Evolutionary conservation across 2,329 filamentous ascomycete genomes (phyloP).

Genomic region (Sclerotinia nivalis): DNA sequence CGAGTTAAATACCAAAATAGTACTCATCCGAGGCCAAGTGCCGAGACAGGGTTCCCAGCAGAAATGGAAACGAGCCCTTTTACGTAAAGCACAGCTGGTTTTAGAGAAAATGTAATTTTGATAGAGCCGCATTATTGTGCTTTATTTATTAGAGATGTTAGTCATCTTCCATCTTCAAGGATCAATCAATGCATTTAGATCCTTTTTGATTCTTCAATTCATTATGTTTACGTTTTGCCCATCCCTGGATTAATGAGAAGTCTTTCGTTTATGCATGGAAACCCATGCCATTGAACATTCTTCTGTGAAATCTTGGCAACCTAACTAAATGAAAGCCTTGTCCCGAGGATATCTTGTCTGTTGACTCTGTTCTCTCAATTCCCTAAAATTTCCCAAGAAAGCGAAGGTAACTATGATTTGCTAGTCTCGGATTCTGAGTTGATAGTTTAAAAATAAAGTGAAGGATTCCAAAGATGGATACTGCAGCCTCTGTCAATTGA

Average conservation of each 20-base stretch:
- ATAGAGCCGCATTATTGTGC: no score
- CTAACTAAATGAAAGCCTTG: background rate
- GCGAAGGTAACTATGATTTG: no score
- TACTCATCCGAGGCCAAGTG: slow-evolving; percentile 4
- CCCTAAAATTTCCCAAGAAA: no score
- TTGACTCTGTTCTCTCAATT: background rate
- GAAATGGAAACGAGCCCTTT: background rate
- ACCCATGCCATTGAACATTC: background rate
- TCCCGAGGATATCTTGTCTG: background rate
- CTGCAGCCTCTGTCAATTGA: no score
- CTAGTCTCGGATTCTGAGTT: no score
- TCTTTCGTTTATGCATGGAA: background rate
- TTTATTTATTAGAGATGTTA: no score
- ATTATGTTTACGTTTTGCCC: no score
- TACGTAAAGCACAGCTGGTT: background rate
- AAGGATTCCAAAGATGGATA: no score
- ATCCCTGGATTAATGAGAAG: no score
- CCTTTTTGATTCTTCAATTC: background rate
- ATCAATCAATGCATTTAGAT: no score
- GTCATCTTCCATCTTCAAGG: no score
- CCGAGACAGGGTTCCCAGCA: background rate
- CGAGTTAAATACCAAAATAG: background rate
- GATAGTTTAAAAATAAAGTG: no score
- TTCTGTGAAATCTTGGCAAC: background rate
- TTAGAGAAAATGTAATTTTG: background rate